Evolutionary conservation across 371 early-diverging fungal species (phyloP).

Genomic region (Syncephalastrum monosporum): DNA sequence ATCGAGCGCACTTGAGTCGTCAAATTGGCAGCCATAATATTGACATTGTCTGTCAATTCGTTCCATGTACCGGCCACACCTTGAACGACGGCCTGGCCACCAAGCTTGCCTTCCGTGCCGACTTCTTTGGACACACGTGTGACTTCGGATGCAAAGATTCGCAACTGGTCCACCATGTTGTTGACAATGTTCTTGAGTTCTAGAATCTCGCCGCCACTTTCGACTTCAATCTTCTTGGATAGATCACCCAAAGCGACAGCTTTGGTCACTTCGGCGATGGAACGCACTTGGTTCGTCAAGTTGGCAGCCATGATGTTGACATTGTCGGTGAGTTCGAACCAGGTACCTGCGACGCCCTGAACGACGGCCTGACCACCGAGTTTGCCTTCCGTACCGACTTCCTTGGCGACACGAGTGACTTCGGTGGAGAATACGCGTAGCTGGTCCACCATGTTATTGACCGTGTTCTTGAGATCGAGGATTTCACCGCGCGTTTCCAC

Average conservation of each 20-base stretch:
- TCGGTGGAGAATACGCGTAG: constrained; percentile 18
- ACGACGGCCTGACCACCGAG: constrained; percentile 22
- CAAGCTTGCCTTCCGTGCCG: constrained; percentile 24
- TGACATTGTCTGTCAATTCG: constrained; percentile 39
- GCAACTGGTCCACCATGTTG: constrained; percentile 55
- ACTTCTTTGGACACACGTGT: constrained; percentile 45
- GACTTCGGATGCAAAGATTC: constrained; percentile 51
- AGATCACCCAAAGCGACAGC: constrained; percentile 51
- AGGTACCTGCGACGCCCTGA: constrained; percentile 16
- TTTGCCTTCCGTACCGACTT: constrained; percentile 25
- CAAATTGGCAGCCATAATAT: constrained; percentile 42
- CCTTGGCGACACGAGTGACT: constrained; percentile 19
- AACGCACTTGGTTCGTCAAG: constrained; percentile 46
- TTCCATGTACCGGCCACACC: constrained; percentile 41
- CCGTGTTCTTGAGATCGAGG: constrained; percentile 19
- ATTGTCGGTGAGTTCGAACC: constrained; percentile 18
- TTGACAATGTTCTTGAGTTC: constrained; percentile 40
- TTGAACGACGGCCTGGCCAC: constrained; percentile 25
- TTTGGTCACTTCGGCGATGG: constrained; percentile 30
- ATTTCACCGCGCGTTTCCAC: constrained; percentile 22
- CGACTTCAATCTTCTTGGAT: constrained; percentile 51
- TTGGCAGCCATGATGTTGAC: constrained; percentile 25
- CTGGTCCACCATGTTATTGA: constrained; percentile 25
- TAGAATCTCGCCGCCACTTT: constrained; percentile 45
- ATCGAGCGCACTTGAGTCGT: constrained; percentile 53